Conservation (phyloP, 345 rosid species). For the Bruguiera gymnorhiza region DNA sequence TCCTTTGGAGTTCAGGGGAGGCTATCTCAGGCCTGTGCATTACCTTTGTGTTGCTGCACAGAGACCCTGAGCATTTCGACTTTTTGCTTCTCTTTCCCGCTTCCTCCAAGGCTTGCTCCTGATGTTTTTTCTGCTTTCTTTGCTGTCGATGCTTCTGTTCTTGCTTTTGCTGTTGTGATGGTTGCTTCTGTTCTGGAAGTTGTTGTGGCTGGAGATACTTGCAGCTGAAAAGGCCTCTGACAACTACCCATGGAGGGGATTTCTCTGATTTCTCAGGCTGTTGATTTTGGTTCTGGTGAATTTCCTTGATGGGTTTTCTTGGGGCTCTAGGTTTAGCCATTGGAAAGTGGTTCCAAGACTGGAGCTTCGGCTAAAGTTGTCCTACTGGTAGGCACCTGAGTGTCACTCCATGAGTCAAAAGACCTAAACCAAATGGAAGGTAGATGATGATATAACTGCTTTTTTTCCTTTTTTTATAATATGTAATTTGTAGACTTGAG, state of each 20-base stretch:
- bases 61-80: conserved; percentile 68
- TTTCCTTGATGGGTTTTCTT: conserved; percentile 33
- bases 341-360: conserved; percentile 10
- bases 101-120: conserved; percentile 32
- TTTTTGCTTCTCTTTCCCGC: conserved; percentile 58
- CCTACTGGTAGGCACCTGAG: not conserved
- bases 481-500: not conserved
- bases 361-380: not conserved
- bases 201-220: conserved; percentile 38
- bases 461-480: not conserved
- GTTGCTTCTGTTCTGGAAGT: not conserved
- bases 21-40: conserved; percentile 45
- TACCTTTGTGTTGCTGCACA: conserved; percentile 72
- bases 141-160: conserved; percentile 3
- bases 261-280: conserved; percentile 33
- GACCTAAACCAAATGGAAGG: conserved; percentile 5
- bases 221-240: conserved; percentile 52
- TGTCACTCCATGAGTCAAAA: not conserved
- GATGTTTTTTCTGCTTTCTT: conserved; percentile 1
- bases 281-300: conserved; percentile 30
- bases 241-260: conserved; percentile 48
- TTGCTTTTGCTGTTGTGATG: not conserved
- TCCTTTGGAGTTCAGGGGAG: conserved; percentile 46
- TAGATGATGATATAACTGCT: not conserved
- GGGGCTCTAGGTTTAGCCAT: conserved; percentile 47